Base-by-base conservation (phyloP, 2,329 filamentous ascomycete genomes). In the Beauveria sp. region DNA sequence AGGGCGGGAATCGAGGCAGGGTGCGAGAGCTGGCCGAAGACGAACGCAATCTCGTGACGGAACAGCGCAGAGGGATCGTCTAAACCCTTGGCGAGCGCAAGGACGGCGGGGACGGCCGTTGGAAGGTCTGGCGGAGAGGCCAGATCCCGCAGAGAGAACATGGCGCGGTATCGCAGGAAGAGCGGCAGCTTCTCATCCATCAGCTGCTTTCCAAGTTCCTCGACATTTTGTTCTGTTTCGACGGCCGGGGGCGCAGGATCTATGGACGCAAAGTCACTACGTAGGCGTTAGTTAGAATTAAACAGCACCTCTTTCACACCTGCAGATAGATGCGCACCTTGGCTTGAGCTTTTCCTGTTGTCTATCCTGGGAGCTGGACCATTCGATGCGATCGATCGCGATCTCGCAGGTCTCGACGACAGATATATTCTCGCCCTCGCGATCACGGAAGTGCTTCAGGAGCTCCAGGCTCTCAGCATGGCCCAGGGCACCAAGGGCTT, bases 381-480 rank as follows among this genome's bases (percentile, higher is more conserved):
- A 99, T 73, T 93, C 83, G 70, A 99, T 96, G 66, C 95, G 86
- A 69, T 92, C 93, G 62, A 98, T 89, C 6, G 96, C 93, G 72
- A 99, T 95, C 72, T 99, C 95, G 73, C 95, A 99, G 0, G 95
- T 99, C 81, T 99, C 93, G 47, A 84, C 85, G n/a, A 99, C 87
- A 45, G 92, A 89, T 30, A 89, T 86, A 40, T 87, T 82, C 76
- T 98, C 93, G 20, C 84, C 85, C 64, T 81, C 76, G 65, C 91
- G 86, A 71, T 97, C 90, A 65, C 91, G 83, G 70, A 91, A 85
- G 66, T 84, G 75, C 71, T 82, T 85, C 66, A 99, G 77, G 40
- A 98, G 75, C 2, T 86, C 85, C 71, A 99, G 73, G 70, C 90
- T 93, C 4, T 82, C 82, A 34, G 80, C 77, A 71, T 93, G 86